Percentiles rank a stretch among this genome's conserved stretches.
These are phyloP conservation scores for Malus domestica DNA, from an alignment of 306 rosid species.

Conservation along the genomic window ASM211411v1 NC_041796.1:5687001-5687500, in stretches of 20 bases:
- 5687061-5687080: not conserved
- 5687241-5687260: constrained; percentile 40
- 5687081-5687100: constrained; percentile 23
- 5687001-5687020: too few species aligned
- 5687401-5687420: constrained; percentile 44
- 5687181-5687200: constrained; percentile 51
- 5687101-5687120: not conserved
- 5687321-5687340: not conserved
- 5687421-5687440: not conserved
- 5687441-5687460: not conserved
- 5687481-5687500: not conserved
- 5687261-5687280: constrained; percentile 8
- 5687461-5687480: not conserved
- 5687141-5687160: not conserved
- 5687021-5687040: too few species aligned
- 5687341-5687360: not conserved
- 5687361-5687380: not conserved
- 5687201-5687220: not conserved
- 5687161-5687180: not conserved
- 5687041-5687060: too few species aligned
- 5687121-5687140: not conserved
- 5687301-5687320: not conserved
- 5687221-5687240: constrained; percentile 15
- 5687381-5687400: constrained; percentile 10
- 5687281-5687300: not conserved